A percentile compares a stretch with the other conserved stretches of the same genome.
Conservation (phyloP, 805 yeast genomes). For the Candida odintsovae region DNA sequence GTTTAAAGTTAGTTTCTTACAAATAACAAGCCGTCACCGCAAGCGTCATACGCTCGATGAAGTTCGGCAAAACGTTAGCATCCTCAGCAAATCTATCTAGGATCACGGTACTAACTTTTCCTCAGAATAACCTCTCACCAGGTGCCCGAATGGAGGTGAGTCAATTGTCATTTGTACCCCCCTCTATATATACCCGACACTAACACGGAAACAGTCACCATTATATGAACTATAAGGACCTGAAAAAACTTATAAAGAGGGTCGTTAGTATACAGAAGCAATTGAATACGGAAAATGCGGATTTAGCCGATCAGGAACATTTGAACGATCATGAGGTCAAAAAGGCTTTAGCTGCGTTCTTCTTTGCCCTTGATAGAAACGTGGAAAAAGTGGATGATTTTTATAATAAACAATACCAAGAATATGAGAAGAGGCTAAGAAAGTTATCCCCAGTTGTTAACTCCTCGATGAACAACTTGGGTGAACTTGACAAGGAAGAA, state of each 20-base stretch:
- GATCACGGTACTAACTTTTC: too few relatives aligned
- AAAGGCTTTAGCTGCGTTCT: conserved; percentile 55
- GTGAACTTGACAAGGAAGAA: conserved; percentile 44
- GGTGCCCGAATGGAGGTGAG: conserved; percentile 78
- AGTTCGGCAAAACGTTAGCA: conserved; percentile 20
- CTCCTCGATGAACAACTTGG: conserved; percentile 29
- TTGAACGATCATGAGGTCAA: conserved; percentile 38
- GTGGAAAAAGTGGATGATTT: conserved; percentile 78
- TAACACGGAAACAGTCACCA: conserved; percentile 31
- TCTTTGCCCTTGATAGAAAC: conserved; percentile 72
- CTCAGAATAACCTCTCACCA: conserved; percentile 59
- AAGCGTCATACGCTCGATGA: conserved; percentile 9
- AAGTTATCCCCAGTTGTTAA: conserved; percentile 34
- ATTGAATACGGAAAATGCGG: conserved; percentile 14
- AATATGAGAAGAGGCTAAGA: conserved; percentile 65
- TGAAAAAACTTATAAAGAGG: conserved; percentile 74
- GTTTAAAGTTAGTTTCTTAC: too few relatives aligned
- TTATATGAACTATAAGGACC: conserved; percentile 79
- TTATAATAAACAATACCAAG: conserved; percentile 65
- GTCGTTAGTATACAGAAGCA: conserved; percentile 41
- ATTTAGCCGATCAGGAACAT: conserved; percentile 13
- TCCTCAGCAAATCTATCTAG: too few relatives aligned
- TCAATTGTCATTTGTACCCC: not conserved
- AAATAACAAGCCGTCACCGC: too few relatives aligned
- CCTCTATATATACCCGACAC: not conserved